These are phyloP conservation scores for Dictyostelium capitatum DNA, from an alignment of 78 protist genomes.

Conservation along the genomic window DNA sequence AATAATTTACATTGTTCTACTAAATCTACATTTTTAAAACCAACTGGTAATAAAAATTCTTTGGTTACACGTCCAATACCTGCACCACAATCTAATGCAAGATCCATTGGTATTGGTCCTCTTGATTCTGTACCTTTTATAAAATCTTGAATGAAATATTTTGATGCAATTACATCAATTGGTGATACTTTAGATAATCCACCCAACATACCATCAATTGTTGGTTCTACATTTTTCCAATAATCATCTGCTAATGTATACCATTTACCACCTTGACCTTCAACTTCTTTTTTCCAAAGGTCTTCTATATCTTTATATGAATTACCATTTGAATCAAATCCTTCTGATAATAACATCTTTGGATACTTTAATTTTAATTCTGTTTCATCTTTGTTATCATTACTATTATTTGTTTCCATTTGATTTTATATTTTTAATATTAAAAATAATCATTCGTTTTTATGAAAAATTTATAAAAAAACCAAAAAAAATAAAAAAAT, in stretches of 20 bases:
- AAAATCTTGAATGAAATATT: slow-evolving; percentile 37
- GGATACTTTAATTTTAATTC: slow-evolving; percentile 40
- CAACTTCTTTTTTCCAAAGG: slow-evolving; percentile 45
- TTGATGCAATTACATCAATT: slow-evolving; percentile 40
- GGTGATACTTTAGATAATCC: slow-evolving; percentile 71
- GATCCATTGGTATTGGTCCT: not conserved
- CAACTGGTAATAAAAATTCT: slow-evolving; percentile 69
- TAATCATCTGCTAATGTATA: slow-evolving; percentile 72
- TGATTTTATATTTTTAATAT: not conserved
- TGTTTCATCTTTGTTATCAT: slow-evolving; percentile 1
- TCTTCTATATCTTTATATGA: slow-evolving; percentile 40
- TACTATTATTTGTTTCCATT: not conserved
- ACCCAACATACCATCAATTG: slow-evolving; percentile 89
- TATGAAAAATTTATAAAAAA: not conserved
- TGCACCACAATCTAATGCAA: slow-evolving; percentile 92
- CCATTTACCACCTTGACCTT: slow-evolving; percentile 35
- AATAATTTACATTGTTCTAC: slow-evolving; percentile 83
- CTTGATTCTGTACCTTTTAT: slow-evolving; percentile 9
- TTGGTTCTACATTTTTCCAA: slow-evolving; percentile 82
- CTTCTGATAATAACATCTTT: slow-evolving; percentile 35
- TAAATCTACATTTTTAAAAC: slow-evolving; percentile 88
- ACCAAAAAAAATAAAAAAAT: not conserved
- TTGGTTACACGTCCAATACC: slow-evolving; percentile 92
- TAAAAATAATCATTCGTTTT: not conserved
- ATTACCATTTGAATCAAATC: slow-evolving; percentile 25